Percentiles rank a stretch among this genome's conserved stretches.
These are phyloP conservation scores for Podosphaera leucotricha DNA, from an alignment of 2,329 filamentous ascomycete species.

Conservation along the genomic window DNA sequence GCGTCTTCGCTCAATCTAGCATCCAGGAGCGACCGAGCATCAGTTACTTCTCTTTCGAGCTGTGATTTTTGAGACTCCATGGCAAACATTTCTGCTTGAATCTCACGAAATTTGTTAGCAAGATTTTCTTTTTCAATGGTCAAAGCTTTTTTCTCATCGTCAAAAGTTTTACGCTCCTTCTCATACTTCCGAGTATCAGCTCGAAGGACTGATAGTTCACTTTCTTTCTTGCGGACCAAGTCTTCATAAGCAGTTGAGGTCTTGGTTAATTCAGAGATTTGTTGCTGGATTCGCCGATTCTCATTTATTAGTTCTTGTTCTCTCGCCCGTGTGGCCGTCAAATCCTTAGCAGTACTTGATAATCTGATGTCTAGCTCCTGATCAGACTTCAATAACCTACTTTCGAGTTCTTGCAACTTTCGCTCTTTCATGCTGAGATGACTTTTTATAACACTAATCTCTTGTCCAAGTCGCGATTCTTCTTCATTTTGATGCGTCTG, in stretches of 20 bases:
- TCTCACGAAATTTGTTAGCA: slow-evolving; percentile 50
- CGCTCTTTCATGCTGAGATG: slow-evolving; percentile 74
- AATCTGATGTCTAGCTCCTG: slow-evolving; percentile 79
- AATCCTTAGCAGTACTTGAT: slow-evolving; percentile 52
- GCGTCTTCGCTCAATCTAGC: slow-evolving; percentile 76
- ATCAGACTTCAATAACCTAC: slow-evolving; percentile 60
- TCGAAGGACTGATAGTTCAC: slow-evolving; percentile 66
- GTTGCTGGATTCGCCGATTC: slow-evolving; percentile 60
- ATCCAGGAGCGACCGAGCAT: slow-evolving; percentile 68
- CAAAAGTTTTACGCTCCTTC: slow-evolving; percentile 53
- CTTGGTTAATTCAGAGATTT: slow-evolving; percentile 65
- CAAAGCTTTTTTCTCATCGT: slow-evolving; percentile 53
- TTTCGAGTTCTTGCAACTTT: slow-evolving; percentile 71
- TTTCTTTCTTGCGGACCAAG: slow-evolving; percentile 78
- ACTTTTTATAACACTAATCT: slow-evolving; percentile 78
- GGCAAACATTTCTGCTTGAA: slow-evolving; percentile 70
- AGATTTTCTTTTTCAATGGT: slow-evolving; percentile 58
- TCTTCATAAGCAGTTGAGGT: slow-evolving; percentile 93
- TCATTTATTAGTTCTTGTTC: slow-evolving; percentile 58
- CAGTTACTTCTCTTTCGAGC: slow-evolving; percentile 67
- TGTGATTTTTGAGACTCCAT: slow-evolving; percentile 67
- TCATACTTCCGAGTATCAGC: slow-evolving; percentile 67
- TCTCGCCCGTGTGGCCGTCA: slow-evolving; percentile 48
- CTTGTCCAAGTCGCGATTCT: slow-evolving; percentile 54
- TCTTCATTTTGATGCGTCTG: slow-evolving; percentile 53